Conservation (phyloP, 192 early-diverging fungal species). For the Helicostylum pulchrum region DNA sequence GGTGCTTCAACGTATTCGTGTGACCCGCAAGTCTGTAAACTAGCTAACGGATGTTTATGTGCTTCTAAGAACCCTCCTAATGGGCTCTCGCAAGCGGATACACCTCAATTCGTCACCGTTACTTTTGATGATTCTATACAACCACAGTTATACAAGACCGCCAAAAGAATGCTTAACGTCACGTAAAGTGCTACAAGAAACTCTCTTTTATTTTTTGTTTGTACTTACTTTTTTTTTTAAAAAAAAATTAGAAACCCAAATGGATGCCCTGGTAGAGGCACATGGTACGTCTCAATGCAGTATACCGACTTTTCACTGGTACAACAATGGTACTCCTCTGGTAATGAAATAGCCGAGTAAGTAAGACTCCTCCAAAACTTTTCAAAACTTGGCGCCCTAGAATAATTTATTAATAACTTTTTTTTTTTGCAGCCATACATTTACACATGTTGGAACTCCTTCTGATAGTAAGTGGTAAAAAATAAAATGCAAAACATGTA, state of each 20-base stretch:
- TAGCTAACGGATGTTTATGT: conserved; percentile 44
- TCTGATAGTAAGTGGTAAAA: conserved; percentile 22
- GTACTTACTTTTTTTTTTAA: neutral
- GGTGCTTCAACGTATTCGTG: conserved; percentile 27
- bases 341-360: conserved; percentile 56
- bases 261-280: conserved; percentile 55
- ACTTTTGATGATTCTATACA: conserved; percentile 63
- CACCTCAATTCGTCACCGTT: conserved; percentile 51
- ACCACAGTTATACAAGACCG: conserved; percentile 14
- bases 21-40: conserved; percentile 37
- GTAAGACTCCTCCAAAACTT: conserved; percentile 40
- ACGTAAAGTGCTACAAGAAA: conserved; percentile 14
- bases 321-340: conserved; percentile 52
- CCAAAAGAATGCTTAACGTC: conserved; percentile 14
- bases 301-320: conserved; percentile 59
- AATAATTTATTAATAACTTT: neutral
- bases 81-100: conserved; percentile 36
- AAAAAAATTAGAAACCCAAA: conserved; percentile 49
- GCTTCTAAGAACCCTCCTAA: conserved; percentile 44
- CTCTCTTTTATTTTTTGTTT: neutral
- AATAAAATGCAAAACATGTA: neutral
- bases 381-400: no score
- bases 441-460: conserved; percentile 31
- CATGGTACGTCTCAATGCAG: conserved; percentile 54
- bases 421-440: conserved; percentile 25